phyloP scores from a whole-genome alignment of 2,329 filamentous ascomycete species.

The Aspergillus bombycis region DNA sequence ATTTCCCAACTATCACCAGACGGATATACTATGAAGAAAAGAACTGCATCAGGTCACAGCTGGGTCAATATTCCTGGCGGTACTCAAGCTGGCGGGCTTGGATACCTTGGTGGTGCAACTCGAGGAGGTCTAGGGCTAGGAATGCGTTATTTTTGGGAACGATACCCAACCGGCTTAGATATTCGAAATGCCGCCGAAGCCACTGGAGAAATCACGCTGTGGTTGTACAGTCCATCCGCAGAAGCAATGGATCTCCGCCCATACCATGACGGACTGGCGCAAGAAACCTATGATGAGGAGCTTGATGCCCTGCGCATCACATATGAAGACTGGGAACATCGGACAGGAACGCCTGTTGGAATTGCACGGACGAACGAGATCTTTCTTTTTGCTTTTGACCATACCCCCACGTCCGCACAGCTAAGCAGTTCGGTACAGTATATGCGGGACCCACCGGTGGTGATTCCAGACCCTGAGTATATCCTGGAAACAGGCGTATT shows the following conservation, averaged over 20 bases:
- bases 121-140: constrained; percentile 63
- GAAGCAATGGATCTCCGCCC: constrained; percentile 60
- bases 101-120: constrained; percentile 61
- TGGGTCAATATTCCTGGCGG: constrained; percentile 53
- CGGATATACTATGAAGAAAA: constrained; percentile 63
- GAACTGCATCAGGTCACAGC: constrained; percentile 50
- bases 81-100: constrained; percentile 58
- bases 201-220: constrained; percentile 58
- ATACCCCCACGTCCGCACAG: constrained; percentile 54
- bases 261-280: constrained; percentile 61
- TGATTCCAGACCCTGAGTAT: constrained; percentile 53
- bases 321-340: constrained; percentile 64
- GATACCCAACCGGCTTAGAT: constrained; percentile 62
- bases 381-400: constrained; percentile 56
- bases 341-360: constrained; percentile 60
- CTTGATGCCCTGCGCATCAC: constrained; percentile 65
- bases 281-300: constrained; percentile 61
- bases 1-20: constrained; percentile 62
- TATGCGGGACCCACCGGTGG: constrained; percentile 56
- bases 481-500: constrained; percentile 57
- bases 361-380: constrained; percentile 63
- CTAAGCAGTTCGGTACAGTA: constrained; percentile 50
- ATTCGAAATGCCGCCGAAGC: constrained; percentile 56
- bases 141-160: constrained; percentile 65
- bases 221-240: constrained; percentile 63